Percentiles rank a stretch among this genome's conserved stretches.
Conservation (phyloP, 805 yeast species). For the Debaryomyces castellii region DNA sequence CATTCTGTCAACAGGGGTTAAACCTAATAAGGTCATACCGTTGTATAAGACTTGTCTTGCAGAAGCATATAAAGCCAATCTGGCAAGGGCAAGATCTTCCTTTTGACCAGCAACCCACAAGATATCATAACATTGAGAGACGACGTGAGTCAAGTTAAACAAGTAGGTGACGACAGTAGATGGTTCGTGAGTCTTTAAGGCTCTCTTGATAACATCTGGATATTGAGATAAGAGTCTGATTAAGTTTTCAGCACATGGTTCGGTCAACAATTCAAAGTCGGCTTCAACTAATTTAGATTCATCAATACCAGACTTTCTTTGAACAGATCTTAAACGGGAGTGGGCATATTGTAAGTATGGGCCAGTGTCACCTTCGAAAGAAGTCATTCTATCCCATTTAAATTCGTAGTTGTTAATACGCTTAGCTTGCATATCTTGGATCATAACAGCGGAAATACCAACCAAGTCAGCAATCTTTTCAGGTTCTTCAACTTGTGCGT, state of each 20-base stretch:
- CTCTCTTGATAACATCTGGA: constrained; percentile 85
- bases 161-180: constrained; percentile 91
- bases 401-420: constrained; percentile 94
- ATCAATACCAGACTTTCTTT: constrained; percentile 66
- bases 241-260: constrained; percentile 68
- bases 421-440: constrained; percentile 98
- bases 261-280: constrained; percentile 62
- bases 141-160: constrained; percentile 89
- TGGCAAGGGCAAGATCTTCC: constrained; percentile 79
- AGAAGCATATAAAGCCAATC: constrained; percentile 86
- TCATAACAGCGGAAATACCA: constrained; percentile 97
- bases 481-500: constrained; percentile 90
- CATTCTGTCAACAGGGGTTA: constrained; percentile 99
- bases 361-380: constrained; percentile 99
- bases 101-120: constrained; percentile 97
- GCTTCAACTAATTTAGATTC: constrained; percentile 46
- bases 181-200: constrained; percentile 85
- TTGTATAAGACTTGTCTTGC: constrained; percentile 87
- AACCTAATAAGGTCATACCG: constrained; percentile 86
- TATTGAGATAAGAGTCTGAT: constrained; percentile 81
- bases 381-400: constrained; percentile 97
- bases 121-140: constrained; percentile 92
- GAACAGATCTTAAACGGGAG: constrained; percentile 92
- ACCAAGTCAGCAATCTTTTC: constrained; percentile 92
- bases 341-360: constrained; percentile 98